Conservation (phyloP, 768 basidiomycete genomes). For the Pulveroboletus ravenelii region DNA sequence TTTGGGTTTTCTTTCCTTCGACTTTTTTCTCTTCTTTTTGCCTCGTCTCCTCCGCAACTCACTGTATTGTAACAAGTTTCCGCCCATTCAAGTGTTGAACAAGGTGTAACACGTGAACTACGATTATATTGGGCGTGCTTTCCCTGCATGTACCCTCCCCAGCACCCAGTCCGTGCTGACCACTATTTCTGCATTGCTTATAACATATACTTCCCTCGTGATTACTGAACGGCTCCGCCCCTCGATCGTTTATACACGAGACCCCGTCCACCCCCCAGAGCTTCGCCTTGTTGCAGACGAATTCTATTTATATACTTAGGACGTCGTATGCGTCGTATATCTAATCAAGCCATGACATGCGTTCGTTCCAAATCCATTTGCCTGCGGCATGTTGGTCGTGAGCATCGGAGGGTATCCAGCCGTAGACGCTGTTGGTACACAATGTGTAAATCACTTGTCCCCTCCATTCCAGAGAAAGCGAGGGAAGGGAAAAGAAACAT, state of each 20-base stretch:
- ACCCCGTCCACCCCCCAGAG: conserved; percentile 3
- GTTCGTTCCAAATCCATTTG: conserved; percentile 43
- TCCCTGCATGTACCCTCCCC: conserved; percentile 12
- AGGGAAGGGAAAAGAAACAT: conserved; percentile 20
- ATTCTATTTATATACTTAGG: conserved; percentile 23
- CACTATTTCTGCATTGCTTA: conserved; percentile 10
- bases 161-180: conserved; percentile 12
- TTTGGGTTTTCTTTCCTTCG: conserved; percentile 45
- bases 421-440: conserved; percentile 14
- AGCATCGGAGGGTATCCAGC: conserved; percentile 7
- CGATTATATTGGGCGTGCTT: conserved; percentile 33
- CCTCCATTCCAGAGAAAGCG: too few relatives aligned
- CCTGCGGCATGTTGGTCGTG: conserved; percentile 23
- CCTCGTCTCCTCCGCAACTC: conserved; percentile 38
- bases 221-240: conserved; percentile 4
- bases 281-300: conserved; percentile 27
- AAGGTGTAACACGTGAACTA: conserved; percentile 47
- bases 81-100: conserved; percentile 55
- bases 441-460: not conserved
- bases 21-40: conserved; percentile 9
- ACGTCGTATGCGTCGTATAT: conserved; percentile 22
- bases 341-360: conserved; percentile 48
- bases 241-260: conserved; percentile 23
- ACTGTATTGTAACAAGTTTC: conserved; percentile 80
- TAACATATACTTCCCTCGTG: conserved; percentile 11